Conservation (phyloP, 2,329 filamentous ascomycete species). For the Metarhizium brunneum region DNA sequence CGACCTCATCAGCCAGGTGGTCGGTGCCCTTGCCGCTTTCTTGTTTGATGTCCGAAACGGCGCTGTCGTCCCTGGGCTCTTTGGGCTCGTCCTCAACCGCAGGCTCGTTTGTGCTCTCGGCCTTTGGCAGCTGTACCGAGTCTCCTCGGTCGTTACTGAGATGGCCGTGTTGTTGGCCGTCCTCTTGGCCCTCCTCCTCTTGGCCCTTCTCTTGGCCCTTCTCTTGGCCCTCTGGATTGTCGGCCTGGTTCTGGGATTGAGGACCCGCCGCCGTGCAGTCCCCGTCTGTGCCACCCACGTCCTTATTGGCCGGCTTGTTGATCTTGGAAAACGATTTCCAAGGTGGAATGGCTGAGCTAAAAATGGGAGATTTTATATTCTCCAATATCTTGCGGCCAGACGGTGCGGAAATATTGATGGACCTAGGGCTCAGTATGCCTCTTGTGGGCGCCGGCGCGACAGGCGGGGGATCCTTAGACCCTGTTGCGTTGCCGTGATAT, state of each 20-base stretch:
- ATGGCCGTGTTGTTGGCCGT: not conserved
- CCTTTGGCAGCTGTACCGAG: not conserved
- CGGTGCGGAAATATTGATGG: constrained; percentile 6
- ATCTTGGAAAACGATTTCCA: constrained; percentile 5
- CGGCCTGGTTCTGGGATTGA: not conserved
- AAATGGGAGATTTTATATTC: constrained; percentile 2
- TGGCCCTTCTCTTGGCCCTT: no score
- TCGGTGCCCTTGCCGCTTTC: not conserved
- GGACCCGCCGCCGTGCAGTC: not conserved
- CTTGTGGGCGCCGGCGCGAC: not conserved
- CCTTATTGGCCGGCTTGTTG: not conserved
- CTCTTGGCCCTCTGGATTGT: no score
- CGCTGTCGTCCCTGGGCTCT: not conserved
- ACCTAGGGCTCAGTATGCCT: constrained; percentile 5
- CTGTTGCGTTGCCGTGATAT: constrained; percentile 1
- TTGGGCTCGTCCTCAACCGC: not conserved
- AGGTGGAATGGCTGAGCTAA: not conserved
- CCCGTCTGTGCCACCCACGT: not conserved
- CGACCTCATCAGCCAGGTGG: constrained; percentile 28
- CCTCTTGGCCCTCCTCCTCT: not conserved
- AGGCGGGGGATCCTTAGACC: not conserved
- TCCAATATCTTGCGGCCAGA: constrained; percentile 5
- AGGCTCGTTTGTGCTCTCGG: no score
- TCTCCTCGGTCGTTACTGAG: not conserved
- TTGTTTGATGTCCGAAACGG: not conserved